phyloP scores from a whole-genome alignment of 2,329 filamentous ascomycete genomes.

The Pseudocercospora vitis region DNA sequence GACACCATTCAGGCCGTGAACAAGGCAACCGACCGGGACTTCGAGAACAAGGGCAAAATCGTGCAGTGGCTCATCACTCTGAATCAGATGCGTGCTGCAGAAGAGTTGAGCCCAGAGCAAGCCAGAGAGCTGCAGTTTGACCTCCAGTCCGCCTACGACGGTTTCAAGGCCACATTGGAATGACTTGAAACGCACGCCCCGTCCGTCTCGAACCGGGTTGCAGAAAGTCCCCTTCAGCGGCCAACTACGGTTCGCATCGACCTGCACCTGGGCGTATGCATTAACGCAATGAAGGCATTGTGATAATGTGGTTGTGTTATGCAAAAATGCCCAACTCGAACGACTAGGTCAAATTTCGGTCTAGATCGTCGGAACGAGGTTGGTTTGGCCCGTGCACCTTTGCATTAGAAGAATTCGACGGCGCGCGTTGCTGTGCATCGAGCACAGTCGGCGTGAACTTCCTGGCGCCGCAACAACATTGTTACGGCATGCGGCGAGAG shows the following conservation, averaged over 20 bases:
- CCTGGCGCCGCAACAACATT: no score
- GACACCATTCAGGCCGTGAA: conserved; percentile 98
- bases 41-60: conserved; percentile 94
- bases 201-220: background rate
- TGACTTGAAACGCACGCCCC: conserved; percentile 19
- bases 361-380: conserved; percentile 6
- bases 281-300: no score
- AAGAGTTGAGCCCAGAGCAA: conserved; percentile 84
- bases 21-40: conserved; percentile 92
- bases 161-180: conserved; percentile 77
- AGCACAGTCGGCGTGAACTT: background rate
- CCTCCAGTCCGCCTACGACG: conserved; percentile 90
- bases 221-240: background rate
- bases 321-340: conserved; percentile 3
- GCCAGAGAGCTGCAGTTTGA: conserved; percentile 87
- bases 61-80: conserved; percentile 97
- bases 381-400: conserved; percentile 10
- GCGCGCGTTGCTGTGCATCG: background rate
- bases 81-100: conserved; percentile 96
- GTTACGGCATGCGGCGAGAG: no score
- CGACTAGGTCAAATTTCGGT: background rate
- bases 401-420: conserved; percentile 5
- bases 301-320: conserved; percentile 7
- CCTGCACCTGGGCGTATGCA: conserved; percentile 1
- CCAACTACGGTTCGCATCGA: conserved; percentile 6